A percentile compares a stretch with the other conserved stretches of the same genome.
phyloP scores from a whole-genome alignment of 495 filamentous ascomycete species.

The Neurospora sp. region DNA sequence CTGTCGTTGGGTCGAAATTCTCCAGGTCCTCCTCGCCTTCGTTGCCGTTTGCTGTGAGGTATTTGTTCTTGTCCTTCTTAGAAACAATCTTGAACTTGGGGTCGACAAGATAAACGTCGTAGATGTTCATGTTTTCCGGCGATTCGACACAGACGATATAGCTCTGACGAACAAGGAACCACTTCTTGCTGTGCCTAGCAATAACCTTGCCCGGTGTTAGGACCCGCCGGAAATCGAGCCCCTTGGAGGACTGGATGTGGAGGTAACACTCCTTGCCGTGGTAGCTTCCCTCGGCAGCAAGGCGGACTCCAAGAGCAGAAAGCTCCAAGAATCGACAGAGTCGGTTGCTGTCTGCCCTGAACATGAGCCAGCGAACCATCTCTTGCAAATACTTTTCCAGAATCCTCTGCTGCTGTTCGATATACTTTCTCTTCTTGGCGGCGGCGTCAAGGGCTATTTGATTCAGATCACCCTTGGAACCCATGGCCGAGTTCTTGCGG shows the following conservation, averaged over 20 bases:
- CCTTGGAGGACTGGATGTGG: constrained; percentile 82
- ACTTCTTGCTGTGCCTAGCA: constrained; percentile 78
- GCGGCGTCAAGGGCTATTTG: constrained; percentile 16
- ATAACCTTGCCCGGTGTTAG: constrained; percentile 66
- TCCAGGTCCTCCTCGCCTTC: constrained; percentile 24
- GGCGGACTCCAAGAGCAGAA: constrained; percentile 86
- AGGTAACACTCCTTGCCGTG: constrained; percentile 96
- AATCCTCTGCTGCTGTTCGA: constrained; percentile 66
- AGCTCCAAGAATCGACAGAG: constrained; percentile 94
- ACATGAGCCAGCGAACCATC: constrained; percentile 90
- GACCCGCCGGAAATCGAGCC: constrained; percentile 77
- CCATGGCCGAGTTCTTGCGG: constrained; percentile 23
- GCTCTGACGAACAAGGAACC: constrained; percentile 96
- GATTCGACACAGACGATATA: constrained; percentile 97
- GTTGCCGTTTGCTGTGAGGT: constrained; percentile 52
- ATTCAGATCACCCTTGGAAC: constrained; percentile 16
- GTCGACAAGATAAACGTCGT: constrained; percentile 95
- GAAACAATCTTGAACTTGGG: constrained; percentile 68
- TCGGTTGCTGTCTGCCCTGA: constrained; percentile 89
- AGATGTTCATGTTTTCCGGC: constrained; percentile 97
- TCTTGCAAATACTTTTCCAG: constrained; percentile 89
- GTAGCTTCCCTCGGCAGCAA: constrained; percentile 91
- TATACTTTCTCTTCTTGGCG: constrained; percentile 36
- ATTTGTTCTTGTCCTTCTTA: constrained; percentile 58
- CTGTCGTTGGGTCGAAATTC: constrained; percentile 25